phyloP scores from a whole-genome alignment of 805 yeast genomes.

The Candida oleophila region DNA sequence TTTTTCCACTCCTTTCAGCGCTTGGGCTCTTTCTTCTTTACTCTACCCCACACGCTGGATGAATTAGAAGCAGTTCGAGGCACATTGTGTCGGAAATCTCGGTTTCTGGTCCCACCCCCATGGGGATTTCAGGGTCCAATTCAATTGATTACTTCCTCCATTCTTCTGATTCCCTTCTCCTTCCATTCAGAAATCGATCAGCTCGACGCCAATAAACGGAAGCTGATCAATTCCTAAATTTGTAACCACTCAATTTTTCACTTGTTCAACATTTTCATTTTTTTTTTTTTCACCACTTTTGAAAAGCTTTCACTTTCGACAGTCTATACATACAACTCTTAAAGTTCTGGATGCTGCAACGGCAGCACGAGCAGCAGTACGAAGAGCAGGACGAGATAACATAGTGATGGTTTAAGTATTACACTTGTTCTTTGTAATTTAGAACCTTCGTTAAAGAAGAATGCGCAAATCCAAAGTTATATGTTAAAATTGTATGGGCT shows the following conservation, averaged over 20 bases:
- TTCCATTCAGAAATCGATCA: background rate
- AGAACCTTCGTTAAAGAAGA: background rate
- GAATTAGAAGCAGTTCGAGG: no score
- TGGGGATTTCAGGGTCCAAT: no score
- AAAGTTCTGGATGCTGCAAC: conserved; percentile 39
- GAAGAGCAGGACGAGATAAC: conserved; percentile 86
- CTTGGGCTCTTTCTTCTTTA: no score
- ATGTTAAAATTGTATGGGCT: conserved; percentile 1
- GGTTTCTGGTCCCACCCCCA: no score
- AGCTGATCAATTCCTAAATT: background rate
- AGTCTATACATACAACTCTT: conserved; percentile 31
- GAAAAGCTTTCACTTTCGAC: background rate
- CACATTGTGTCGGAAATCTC: no score
- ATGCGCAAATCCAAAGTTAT: conserved; percentile 4
- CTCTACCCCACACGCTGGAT: no score
- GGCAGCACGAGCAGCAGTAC: conserved; percentile 82
- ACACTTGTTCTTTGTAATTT: conserved; percentile 8
- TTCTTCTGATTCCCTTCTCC: background rate
- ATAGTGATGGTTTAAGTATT: conserved; percentile 28
- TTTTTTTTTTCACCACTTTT: background rate
- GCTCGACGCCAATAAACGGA: background rate
- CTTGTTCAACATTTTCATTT: background rate
- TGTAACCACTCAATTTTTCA: background rate
- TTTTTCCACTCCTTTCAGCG: no score
- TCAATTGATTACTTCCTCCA: background rate